Evolutionary conservation across 1,284 basidiomycete genomes (phyloP), one percentile per base, ranked within the genome.

Genomic region (Omphalotus olearius): DNA sequence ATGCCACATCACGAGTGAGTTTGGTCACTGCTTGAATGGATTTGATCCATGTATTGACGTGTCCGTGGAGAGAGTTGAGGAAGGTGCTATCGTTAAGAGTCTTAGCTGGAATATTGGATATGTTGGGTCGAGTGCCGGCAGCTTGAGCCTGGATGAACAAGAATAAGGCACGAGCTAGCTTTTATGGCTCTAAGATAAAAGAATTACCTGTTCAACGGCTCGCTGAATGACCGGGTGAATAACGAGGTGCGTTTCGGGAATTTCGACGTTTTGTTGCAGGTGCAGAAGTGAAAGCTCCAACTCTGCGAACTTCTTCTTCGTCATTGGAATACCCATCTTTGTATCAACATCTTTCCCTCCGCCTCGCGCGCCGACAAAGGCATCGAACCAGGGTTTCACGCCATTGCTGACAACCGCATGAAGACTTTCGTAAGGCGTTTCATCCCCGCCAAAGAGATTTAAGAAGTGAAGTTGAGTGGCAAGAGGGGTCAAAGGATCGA

Each of bases 291-390:
- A 96, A n/a, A 98, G 75, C 68, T 99, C 96, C 52, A 99, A 83
- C 65, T 99, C 96, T 14, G 96, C 95, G 65, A 99, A 98, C 71
- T 98, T 98, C 78, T 96, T 96, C 80, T 97, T 98, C 30, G 96
- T 95, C 77, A 98, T 93, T 4, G 97, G 96, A 52, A 99, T 98
- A 83, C 89, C 93, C 85, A 95, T 91, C 70, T 94, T 92, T 45
- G 80, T 82, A 61, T 90, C 90, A 9, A 78, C 80, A 54, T 93
- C 91, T 66, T 93, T 93, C 30, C 79, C 82, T 49, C 79, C 77
- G n/a, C 81, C 82, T 39, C 84, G 73, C 14, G 83, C 72, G 2
- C 88, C 88, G 26, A 98, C 93, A 62, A 97, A 98, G 11, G 94
- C 94, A 68, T 98, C 95, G 62, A 99, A 98, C 88, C 93, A 98